phyloP scores from a whole-genome alignment of 108 stramenopile genomes.

The Stephanodiscus minutulus region DNA sequence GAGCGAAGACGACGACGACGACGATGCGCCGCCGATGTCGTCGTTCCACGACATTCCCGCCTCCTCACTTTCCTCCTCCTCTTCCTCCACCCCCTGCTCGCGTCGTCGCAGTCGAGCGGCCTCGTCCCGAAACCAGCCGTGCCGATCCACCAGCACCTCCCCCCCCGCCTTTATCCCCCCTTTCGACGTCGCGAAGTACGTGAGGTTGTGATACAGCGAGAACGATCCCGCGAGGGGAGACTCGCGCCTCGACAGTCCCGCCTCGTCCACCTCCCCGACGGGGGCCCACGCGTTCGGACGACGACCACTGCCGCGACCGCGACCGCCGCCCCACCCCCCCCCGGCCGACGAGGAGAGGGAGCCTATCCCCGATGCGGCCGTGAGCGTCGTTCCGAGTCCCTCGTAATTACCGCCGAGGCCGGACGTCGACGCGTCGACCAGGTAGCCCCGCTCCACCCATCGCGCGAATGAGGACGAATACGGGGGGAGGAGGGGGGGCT shows the following conservation, averaged over 20 bases:
- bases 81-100: neutral
- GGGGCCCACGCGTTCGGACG: constrained; percentile 41
- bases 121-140: constrained; percentile 22
- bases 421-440: constrained; percentile 20
- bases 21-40: neutral
- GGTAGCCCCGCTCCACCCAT: constrained; percentile 23
- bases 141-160: constrained; percentile 32
- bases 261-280: constrained; percentile 30
- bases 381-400: constrained; percentile 18
- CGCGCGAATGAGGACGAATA: neutral
- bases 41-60: too few relatives aligned
- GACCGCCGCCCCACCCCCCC: neutral
- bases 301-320: neutral
- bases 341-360: constrained; percentile 19
- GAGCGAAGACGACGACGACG: neutral
- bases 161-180: constrained; percentile 12
- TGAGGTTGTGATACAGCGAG: constrained; percentile 41
- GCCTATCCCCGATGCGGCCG: constrained; percentile 27
- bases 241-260: constrained; percentile 14
- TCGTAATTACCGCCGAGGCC: constrained; percentile 44
- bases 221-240: constrained; percentile 41
- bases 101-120: neutral
- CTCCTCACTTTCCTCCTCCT: neutral
- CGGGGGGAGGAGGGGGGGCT: neutral
- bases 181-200: constrained; percentile 8